These are phyloP conservation scores for Malus hybrid DNA, from an alignment of 331 rosid genomes.

Conservation along the genomic window DNA sequence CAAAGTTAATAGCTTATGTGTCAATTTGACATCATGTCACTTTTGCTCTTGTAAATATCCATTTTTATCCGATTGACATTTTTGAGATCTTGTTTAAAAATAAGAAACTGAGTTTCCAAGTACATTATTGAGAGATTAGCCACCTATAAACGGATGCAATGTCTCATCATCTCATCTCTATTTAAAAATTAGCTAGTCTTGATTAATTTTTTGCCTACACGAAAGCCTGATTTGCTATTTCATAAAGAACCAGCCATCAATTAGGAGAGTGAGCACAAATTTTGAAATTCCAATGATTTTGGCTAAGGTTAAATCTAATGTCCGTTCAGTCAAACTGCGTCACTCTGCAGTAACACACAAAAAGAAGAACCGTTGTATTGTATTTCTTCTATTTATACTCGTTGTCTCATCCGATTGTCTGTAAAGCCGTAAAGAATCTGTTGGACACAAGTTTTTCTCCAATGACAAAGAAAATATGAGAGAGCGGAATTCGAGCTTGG, in stretches of 20 bases:
- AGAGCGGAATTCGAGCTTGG: neutral
- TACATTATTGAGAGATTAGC: neutral
- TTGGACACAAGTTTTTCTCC: neutral
- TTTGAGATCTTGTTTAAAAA: too few species aligned
- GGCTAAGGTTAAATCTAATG: neutral
- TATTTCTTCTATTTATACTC: too few species aligned
- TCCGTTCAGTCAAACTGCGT: accelerated
- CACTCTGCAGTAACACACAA: neutral
- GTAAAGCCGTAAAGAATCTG: neutral
- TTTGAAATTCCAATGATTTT: too few species aligned
- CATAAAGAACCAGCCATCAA: too few species aligned
- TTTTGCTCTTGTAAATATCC: neutral
- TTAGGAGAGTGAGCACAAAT: too few species aligned
- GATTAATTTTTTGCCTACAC: neutral
- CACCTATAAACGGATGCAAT: neutral
- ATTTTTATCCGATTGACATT: too few species aligned
- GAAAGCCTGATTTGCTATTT: too few species aligned
- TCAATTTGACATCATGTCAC: too few species aligned
- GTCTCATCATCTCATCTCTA: neutral
- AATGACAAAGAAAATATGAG: neutral
- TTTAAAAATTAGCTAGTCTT: neutral
- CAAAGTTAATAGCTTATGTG: too few species aligned
- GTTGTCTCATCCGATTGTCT: neutral
- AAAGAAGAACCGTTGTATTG: too few species aligned
- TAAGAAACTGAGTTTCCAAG: neutral